Base-by-base conservation (phyloP, 2,329 filamentous ascomycete genomes). In the Nannizzia gypsea region DNA sequence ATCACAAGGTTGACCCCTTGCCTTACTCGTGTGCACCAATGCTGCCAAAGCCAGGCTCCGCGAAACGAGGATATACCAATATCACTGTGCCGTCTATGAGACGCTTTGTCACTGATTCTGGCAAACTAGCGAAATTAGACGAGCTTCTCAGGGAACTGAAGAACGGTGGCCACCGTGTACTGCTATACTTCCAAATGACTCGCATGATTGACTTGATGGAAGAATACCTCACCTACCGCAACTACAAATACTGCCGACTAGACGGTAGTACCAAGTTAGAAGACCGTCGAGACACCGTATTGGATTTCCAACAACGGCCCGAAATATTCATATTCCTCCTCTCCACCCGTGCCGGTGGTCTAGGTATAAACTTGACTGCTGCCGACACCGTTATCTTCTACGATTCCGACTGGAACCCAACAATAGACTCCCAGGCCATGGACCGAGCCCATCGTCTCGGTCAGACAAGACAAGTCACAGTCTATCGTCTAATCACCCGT, bases 171-270 rank as follows among this genome's bases (percentile, higher is more conserved):
- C 93, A 99, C 67, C 90, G 93, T 69, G 93, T 99, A 22, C 80
- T 99, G 59, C 79, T 99, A 20, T 99, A 99, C 80, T 99, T 99
- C 88, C 93, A 99, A 79, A 99, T 99, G 93, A 99, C 93, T 3
- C 88, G 89, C 70, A 99, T 99, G 93, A 97, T 99, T 70, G 92
- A 99, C 72, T 79, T 99, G 62, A 97, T 97, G 89, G 93, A 99
- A 73, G 93, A 99, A 75, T 99, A 97, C 68, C 80, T 99, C 61
- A 97, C 93, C 0, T 97, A 97, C 77, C 89, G 93, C 72, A 96
- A 97, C 76, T 97, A 96, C 85, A 96, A 95, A 74, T 99, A 96
- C 76, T 95, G 92, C 69, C 89, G 93, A 62, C 81, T 99, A 50
- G 93, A 99, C 69, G 93, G 93, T 70, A 96, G 90, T 17, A 99